Conservation (phyloP, 1,284 basidiomycete genomes). For the Megacollybia platyphylla region DNA sequence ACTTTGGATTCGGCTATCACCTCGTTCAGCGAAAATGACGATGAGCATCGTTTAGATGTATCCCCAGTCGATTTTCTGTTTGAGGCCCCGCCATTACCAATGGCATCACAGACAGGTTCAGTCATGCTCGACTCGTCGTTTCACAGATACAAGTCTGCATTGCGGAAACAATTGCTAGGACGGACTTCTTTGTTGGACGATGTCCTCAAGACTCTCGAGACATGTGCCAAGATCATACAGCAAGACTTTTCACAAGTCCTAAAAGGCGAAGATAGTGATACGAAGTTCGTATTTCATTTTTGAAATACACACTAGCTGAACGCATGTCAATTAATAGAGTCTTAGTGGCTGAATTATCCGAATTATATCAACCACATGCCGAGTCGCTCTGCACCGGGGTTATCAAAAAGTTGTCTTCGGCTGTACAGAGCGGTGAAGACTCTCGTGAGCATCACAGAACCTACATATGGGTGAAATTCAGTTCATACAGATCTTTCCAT, state of each 20-base stretch:
- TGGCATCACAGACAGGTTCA: constrained; percentile 24
- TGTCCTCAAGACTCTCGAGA: constrained; percentile 45
- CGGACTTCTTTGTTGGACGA: constrained; percentile 46
- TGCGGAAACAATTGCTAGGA: constrained; percentile 46
- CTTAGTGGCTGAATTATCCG: constrained; percentile 23
- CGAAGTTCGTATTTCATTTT: constrained; percentile 3
- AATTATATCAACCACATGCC: constrained; percentile 34
- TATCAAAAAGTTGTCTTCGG: constrained; percentile 21
- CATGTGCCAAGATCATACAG: constrained; percentile 38
- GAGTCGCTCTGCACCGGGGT: constrained; percentile 28
- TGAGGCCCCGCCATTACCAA: constrained; percentile 32
- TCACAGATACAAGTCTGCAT: constrained; percentile 37
- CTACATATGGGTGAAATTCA: background rate
- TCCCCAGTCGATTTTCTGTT: constrained; percentile 43
- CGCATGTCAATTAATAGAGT: constrained; percentile 15
- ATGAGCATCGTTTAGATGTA: constrained; percentile 24
- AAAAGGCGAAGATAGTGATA: constrained; percentile 20
- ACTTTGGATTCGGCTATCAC: constrained; percentile 21
- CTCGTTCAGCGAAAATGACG: constrained; percentile 15
- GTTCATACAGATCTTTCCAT: constrained; percentile 13
- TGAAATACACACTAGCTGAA: background rate
- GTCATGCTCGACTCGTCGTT: constrained; percentile 35
- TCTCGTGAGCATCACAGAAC: constrained; percentile 15
- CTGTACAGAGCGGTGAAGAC: constrained; percentile 16
- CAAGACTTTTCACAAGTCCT: constrained; percentile 39